phyloP scores from a whole-genome alignment of 1,284 basidiomycete genomes.

The Xanthoconium separans region DNA sequence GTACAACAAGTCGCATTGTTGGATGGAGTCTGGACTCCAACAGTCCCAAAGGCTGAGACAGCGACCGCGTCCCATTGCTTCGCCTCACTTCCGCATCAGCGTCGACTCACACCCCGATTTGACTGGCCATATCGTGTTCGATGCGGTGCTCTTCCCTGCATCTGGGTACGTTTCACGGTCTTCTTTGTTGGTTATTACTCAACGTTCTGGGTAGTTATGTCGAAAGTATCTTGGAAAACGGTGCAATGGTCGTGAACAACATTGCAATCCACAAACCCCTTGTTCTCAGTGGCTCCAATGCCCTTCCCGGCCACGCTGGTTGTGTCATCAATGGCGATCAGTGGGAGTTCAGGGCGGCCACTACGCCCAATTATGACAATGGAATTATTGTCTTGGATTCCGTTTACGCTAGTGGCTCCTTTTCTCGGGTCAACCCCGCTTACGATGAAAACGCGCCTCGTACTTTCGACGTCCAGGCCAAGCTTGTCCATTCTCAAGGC shows the following conservation, averaged over 20 bases:
- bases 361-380: slow-evolving; percentile 21
- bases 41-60: slow-evolving; percentile 22
- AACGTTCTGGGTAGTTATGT: slow-evolving; percentile 20
- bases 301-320: slow-evolving; percentile 22
- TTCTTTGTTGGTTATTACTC: background rate
- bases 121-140: slow-evolving; percentile 31
- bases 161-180: slow-evolving; percentile 20
- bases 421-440: slow-evolving; percentile 27
- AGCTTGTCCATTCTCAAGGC: slow-evolving; percentile 18
- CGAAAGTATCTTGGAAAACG: slow-evolving; percentile 32
- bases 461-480: slow-evolving; percentile 23
- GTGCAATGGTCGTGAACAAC: slow-evolving; percentile 28
- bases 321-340: slow-evolving; percentile 26
- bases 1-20: slow-evolving; percentile 18
- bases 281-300: slow-evolving; percentile 19
- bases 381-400: slow-evolving; percentile 28
- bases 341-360: slow-evolving; percentile 31
- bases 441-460: slow-evolving; percentile 22
- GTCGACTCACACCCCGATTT: slow-evolving; percentile 28
- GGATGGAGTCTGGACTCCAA: slow-evolving; percentile 23
- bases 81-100: slow-evolving; percentile 26
- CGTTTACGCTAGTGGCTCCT: slow-evolving; percentile 28
- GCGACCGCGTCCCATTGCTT: slow-evolving; percentile 24
- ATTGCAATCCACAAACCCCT: slow-evolving; percentile 29
- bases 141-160: slow-evolving; percentile 29